phyloP scores from a whole-genome alignment of 345 rosid species.

The Leavenworthia alabamica region DNA sequence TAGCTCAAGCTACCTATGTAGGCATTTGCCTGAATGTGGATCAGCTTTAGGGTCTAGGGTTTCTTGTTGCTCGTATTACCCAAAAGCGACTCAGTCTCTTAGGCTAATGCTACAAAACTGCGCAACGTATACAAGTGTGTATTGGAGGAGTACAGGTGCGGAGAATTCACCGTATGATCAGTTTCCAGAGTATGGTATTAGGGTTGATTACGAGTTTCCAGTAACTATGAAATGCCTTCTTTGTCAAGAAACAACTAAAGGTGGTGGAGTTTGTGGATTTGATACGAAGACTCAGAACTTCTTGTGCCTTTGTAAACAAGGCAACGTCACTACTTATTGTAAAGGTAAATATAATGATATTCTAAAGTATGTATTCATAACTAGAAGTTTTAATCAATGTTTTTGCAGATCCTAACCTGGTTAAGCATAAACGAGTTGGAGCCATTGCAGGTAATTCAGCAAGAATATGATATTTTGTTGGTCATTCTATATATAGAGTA shows the following conservation, averaged over 20 bases:
- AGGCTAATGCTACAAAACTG: slow-evolving; percentile 80
- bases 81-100: slow-evolving; percentile 74
- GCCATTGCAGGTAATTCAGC: slow-evolving; percentile 24
- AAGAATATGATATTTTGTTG: background rate
- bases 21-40: slow-evolving; percentile 75
- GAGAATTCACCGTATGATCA: slow-evolving; percentile 45
- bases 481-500: background rate
- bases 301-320: slow-evolving; percentile 53
- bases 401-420: slow-evolving; percentile 17
- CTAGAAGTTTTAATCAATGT: background rate
- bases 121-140: slow-evolving; percentile 72
- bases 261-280: slow-evolving; percentile 75
- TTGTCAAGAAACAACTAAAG: slow-evolving; percentile 74
- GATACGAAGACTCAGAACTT: slow-evolving; percentile 50
- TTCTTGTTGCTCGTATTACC: slow-evolving; percentile 82
- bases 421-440: slow-evolving; percentile 25
- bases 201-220: slow-evolving; percentile 75
- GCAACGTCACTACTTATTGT: slow-evolving; percentile 64
- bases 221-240: slow-evolving; percentile 68
- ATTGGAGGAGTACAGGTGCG: slow-evolving; percentile 62
- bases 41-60: slow-evolving; percentile 36
- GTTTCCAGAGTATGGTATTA: slow-evolving; percentile 77
- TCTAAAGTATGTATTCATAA: background rate
- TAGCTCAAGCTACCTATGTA: slow-evolving; percentile 76
- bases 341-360: slow-evolving; percentile 38